These are phyloP conservation scores for Leucaena leucocephala DNA, from an alignment of 306 rosid genomes.

Conservation along the genomic window DNA sequence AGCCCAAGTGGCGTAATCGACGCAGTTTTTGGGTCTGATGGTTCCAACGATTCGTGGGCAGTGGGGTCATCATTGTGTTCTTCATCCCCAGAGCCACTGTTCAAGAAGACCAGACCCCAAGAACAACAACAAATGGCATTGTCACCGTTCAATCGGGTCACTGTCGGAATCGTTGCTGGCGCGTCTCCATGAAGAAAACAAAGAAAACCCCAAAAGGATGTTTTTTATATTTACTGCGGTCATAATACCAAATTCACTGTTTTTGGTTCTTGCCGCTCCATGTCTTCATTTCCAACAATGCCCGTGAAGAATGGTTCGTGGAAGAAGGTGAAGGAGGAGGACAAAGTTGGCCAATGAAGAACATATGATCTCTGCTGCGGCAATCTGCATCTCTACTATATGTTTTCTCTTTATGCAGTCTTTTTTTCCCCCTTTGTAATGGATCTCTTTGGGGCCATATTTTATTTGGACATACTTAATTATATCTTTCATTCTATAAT, in stretches of 20 bases:
- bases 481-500: constrained; percentile 52
- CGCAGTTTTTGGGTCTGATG: constrained; percentile 63
- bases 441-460: constrained; percentile 46
- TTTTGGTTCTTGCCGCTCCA: neutral
- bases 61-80: constrained; percentile 59
- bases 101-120: constrained; percentile 69
- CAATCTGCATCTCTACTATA: constrained; percentile 9
- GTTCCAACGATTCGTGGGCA: constrained; percentile 84
- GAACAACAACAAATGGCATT: constrained; percentile 55
- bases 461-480: constrained; percentile 62
- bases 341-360: constrained; percentile 60
- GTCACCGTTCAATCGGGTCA: constrained; percentile 56
- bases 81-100: constrained; percentile 51
- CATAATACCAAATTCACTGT: neutral
- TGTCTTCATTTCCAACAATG: constrained; percentile 15
- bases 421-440: constrained; percentile 27
- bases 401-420: constrained; percentile 44
- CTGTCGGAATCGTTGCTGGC: constrained; percentile 55
- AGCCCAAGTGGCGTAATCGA: constrained; percentile 90
- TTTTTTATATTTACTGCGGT: constrained; percentile 26
- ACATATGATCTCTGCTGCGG: neutral
- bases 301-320: neutral
- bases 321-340: constrained; percentile 49
- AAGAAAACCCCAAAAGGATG: neutral
- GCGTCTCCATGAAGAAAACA: constrained; percentile 47